Evolutionary conservation across 495 filamentous ascomycete species (phyloP), one percentile per base, ranked within the genome.

Genomic region (Penicillium odoratum): DNA sequence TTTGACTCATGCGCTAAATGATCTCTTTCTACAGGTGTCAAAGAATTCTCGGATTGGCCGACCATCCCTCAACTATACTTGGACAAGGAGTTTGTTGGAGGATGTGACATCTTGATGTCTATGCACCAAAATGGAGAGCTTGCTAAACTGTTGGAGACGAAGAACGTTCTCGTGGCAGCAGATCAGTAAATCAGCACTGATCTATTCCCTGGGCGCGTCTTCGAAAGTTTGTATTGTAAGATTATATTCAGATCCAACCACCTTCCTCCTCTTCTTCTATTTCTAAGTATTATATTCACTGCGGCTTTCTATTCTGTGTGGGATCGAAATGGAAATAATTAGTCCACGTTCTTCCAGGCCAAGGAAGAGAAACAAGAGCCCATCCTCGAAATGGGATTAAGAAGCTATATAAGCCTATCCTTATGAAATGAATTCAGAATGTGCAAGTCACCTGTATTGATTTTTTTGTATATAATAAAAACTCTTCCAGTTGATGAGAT

Each of bases 71-170:
- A 98, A 71, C 81, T 98, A 31, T 98, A 98, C 74, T 79, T 98
- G 49, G 83, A 94, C 51, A 93, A 93, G 73, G 92, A 98, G 69
- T 98, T 98, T 68, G 81, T 98, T 56, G 95, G 94, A 54, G 94
- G 94, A 3, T 98, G 94, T 69, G 95, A 98, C 76, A 98, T 98
- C 55, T 70, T 98, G 65, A 87, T 98, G 76, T 88, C 87, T 7
- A 98, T 98, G 94, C 94, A 98, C 77, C 91, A 97, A 76, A 95
- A 90, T 69, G 94, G 94, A 29, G 91, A 94, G 63, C 81, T 98
- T 59, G 90, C 92, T 3, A 95, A 93, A 75, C 63, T 98, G 69
- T 76, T 98, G 11, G 92, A 95, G 65, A 89, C 93, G 71, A 96
- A 97, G 83, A 80, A 83, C 34, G 92, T 98, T 30, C 69, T 98